phyloP scores from a whole-genome alignment of 805 yeast species.

The Tetrapisispora taiwanensis region DNA sequence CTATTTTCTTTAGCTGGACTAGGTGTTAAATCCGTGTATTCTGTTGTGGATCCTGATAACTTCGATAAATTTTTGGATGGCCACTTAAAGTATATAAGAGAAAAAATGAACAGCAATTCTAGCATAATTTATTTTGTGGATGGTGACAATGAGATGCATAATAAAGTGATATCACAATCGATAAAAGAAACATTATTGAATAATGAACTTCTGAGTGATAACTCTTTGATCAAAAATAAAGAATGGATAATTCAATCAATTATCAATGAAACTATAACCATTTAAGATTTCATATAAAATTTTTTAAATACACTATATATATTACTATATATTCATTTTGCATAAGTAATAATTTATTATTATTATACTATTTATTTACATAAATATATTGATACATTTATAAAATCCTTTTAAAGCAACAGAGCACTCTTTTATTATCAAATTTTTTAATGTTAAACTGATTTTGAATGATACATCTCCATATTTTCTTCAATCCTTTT shows the following conservation, averaged over 20 bases:
- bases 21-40: conserved; percentile 13
- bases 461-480: not conserved
- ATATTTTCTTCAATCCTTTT: conserved; percentile 9
- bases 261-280: conserved; percentile 16
- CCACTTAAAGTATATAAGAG: not conserved
- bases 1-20: conserved; percentile 18
- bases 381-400: not conserved
- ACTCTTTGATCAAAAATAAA: conserved; percentile 18
- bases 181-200: not conserved
- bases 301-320: conserved; percentile 1
- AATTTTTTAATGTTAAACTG: too few species aligned
- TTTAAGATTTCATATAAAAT: conserved; percentile 3
- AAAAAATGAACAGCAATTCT: not conserved
- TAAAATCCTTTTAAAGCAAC: too few species aligned
- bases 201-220: not conserved
- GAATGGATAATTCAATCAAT: conserved; percentile 29
- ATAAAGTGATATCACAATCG: not conserved
- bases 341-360: not conserved
- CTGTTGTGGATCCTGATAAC: conserved; percentile 2
- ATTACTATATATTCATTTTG: not conserved
- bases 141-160: not conserved
- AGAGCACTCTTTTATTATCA: too few species aligned
- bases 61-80: not conserved
- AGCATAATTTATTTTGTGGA: not conserved
- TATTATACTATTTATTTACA: conserved; percentile 1